A percentile compares a stretch with the other conserved stretches of the same genome.
phyloP scores from a whole-genome alignment of 805 yeast species.

The Ogataea polymorpha region DNA sequence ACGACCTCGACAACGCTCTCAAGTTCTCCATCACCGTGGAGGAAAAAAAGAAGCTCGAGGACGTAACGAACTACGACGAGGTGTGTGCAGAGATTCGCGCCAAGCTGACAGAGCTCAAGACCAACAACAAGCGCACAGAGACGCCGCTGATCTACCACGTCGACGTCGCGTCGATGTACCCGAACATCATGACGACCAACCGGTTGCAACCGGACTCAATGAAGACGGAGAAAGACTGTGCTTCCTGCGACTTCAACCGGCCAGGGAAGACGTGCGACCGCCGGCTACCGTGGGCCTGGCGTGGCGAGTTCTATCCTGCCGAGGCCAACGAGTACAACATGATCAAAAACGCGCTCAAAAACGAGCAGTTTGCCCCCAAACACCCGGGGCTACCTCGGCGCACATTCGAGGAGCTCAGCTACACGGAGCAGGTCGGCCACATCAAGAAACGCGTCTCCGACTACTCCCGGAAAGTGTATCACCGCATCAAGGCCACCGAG shows the following conservation, averaged over 20 bases:
- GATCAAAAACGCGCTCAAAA: constrained; percentile 79
- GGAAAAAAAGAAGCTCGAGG: constrained; percentile 65
- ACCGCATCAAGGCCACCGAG: constrained; percentile 74
- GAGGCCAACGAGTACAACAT: constrained; percentile 86
- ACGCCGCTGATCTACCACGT: constrained; percentile 91
- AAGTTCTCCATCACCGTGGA: constrained; percentile 84
- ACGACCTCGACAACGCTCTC: constrained; percentile 71
- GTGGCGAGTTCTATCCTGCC: constrained; percentile 94
- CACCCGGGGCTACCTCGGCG: constrained; percentile 55
- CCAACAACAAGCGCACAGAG: constrained; percentile 65
- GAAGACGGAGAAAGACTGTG: constrained; percentile 93
- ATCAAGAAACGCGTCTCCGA: constrained; percentile 78
- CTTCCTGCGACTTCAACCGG: constrained; percentile 93
- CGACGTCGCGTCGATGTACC: constrained; percentile 99
- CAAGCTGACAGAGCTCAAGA: constrained; percentile 55
- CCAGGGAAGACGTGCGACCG: constrained; percentile 95
- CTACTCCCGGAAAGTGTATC: constrained; percentile 82
- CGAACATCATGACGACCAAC: constrained; percentile 96
- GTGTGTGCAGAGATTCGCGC: constrained; percentile 56
- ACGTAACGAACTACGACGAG: constrained; percentile 78
- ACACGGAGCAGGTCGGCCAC: constrained; percentile 70
- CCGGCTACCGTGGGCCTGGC: constrained; percentile 93
- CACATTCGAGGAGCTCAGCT: constrained; percentile 71
- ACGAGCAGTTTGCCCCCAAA: constrained; percentile 69
- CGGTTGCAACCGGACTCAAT: constrained; percentile 97